phyloP scores from a whole-genome alignment of 768 basidiomycete genomes.

The Mycena rosella region DNA sequence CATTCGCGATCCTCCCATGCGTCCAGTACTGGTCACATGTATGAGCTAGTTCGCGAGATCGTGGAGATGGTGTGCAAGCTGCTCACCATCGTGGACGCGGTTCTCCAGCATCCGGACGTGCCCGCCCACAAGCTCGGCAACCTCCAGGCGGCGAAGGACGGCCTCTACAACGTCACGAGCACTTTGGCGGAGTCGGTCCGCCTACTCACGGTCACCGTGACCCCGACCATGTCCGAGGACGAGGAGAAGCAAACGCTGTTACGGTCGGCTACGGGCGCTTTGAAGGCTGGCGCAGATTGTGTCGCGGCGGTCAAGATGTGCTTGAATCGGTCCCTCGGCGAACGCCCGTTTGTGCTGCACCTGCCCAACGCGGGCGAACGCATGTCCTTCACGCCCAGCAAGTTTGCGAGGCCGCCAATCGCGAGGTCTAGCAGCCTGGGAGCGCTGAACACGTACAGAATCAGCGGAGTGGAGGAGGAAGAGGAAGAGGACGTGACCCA shows the following conservation, averaged over 20 bases:
- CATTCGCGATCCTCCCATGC: slow-evolving; percentile 93
- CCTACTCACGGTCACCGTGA: slow-evolving; percentile 69
- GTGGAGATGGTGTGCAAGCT: slow-evolving; percentile 94
- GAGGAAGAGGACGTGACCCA: slow-evolving; percentile 76
- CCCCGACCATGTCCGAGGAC: slow-evolving; percentile 75
- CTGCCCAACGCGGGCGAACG: slow-evolving; percentile 65
- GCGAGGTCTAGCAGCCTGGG: slow-evolving; percentile 51
- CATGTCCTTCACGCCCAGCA: slow-evolving; percentile 62
- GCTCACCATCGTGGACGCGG: slow-evolving; percentile 91
- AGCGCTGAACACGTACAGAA: slow-evolving; percentile 52
- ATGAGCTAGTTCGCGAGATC: slow-evolving; percentile 94
- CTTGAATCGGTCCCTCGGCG: slow-evolving; percentile 71
- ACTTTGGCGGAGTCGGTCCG: slow-evolving; percentile 91
- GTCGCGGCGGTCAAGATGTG: slow-evolving; percentile 89
- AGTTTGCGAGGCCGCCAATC: slow-evolving; percentile 56
- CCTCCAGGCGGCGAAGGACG: slow-evolving; percentile 80
- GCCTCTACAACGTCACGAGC: slow-evolving; percentile 86
- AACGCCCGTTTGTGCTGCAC: slow-evolving; percentile 75
- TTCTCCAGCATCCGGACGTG: slow-evolving; percentile 82
- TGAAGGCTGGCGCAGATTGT: slow-evolving; percentile 91
- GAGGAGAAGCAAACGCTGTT: slow-evolving; percentile 83
- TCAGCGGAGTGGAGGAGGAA: slow-evolving; percentile 60
- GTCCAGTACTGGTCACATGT: slow-evolving; percentile 92
- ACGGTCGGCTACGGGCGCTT: slow-evolving; percentile 87
- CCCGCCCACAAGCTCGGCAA: slow-evolving; percentile 71